Percentiles rank a stretch among this genome's conserved stretches.
Evolutionary conservation across 2,329 filamentous ascomycete species (phyloP).

Genomic region (Diaporthe sp.): DNA sequence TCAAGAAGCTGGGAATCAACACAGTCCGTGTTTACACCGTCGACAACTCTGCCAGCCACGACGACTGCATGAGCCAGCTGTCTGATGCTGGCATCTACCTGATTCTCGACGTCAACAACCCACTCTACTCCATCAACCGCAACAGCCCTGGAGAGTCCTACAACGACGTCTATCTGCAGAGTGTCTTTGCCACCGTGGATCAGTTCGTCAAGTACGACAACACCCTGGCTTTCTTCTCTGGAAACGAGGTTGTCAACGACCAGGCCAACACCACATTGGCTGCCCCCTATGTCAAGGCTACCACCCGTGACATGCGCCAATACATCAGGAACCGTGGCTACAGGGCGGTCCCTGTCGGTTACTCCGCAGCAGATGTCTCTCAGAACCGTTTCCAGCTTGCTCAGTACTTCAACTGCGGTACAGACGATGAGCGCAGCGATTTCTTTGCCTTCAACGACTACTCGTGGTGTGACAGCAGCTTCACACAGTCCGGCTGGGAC

Average conservation of each 20-base stretch:
- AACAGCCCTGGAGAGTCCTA: constrained; percentile 80
- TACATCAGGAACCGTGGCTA: constrained; percentile 75
- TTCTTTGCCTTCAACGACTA: constrained; percentile 90
- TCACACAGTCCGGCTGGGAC: constrained; percentile 82
- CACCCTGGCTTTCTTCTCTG: constrained; percentile 88
- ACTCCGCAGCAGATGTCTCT: constrained; percentile 84
- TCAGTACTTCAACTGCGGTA: constrained; percentile 93
- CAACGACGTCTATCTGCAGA: constrained; percentile 87
- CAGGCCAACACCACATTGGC: constrained; percentile 71
- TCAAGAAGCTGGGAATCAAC: constrained; percentile 90
- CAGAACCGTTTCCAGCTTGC: constrained; percentile 90
- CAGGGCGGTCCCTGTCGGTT: constrained; percentile 80
- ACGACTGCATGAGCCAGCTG: constrained; percentile 86
- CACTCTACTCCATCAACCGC: constrained; percentile 89
- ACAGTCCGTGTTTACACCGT: constrained; percentile 93
- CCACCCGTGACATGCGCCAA: constrained; percentile 81
- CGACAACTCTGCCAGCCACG: constrained; percentile 86
- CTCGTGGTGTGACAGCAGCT: constrained; percentile 85
- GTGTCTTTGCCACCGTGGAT: constrained; percentile 90
- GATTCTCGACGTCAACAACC: constrained; percentile 91
- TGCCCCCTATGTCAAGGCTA: constrained; percentile 83
- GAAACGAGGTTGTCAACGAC: constrained; percentile 85
- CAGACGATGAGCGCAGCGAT: constrained; percentile 85
- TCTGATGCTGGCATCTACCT: constrained; percentile 92
- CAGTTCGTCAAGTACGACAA: constrained; percentile 87